Conservation (phyloP, 2,329 filamentous ascomycete genomes). For the Didymellaceae sp. region DNA sequence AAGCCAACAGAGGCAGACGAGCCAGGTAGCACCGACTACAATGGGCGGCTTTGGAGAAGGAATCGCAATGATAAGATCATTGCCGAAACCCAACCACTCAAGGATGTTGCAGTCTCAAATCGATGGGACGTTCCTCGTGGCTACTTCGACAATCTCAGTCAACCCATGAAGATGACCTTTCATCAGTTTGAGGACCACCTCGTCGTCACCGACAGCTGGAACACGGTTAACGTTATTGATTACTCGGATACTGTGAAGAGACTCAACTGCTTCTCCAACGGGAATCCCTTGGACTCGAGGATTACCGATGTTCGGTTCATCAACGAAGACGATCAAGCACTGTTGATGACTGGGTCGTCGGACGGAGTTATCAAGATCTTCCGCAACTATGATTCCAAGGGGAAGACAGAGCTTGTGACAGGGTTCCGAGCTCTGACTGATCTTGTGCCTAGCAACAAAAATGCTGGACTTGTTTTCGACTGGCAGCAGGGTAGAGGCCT, state of each 20-base stretch:
- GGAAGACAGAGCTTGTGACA: constrained; percentile 82
- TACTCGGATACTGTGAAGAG: constrained; percentile 66
- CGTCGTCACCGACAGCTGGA: constrained; percentile 89
- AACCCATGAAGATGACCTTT: constrained; percentile 91
- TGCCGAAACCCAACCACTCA: constrained; percentile 89
- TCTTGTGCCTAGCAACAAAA: constrained; percentile 90
- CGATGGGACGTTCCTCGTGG: constrained; percentile 85
- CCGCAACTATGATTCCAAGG: constrained; percentile 82
- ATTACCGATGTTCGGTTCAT: constrained; percentile 97
- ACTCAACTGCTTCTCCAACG: constrained; percentile 90
- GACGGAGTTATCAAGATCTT: constrained; percentile 95
- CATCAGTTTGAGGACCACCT: constrained; percentile 98
- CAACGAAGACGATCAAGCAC: constrained; percentile 96
- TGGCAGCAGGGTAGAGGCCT: constrained; percentile 99
- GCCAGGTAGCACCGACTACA: constrained; percentile 94
- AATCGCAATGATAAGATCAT: constrained; percentile 93
- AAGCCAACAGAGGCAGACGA: constrained; percentile 94
- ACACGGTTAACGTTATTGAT: constrained; percentile 90
- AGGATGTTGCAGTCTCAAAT: constrained; percentile 82
- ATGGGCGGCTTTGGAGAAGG: constrained; percentile 89
- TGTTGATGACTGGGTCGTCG: constrained; percentile 92
- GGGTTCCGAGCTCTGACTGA: constrained; percentile 92
- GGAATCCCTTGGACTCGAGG: constrained; percentile 86
- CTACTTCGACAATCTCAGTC: constrained; percentile 86
- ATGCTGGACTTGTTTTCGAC: constrained; percentile 95